Conservation (phyloP, 176 grass and related monocot species). For the Aegilops tauschii region DNA sequence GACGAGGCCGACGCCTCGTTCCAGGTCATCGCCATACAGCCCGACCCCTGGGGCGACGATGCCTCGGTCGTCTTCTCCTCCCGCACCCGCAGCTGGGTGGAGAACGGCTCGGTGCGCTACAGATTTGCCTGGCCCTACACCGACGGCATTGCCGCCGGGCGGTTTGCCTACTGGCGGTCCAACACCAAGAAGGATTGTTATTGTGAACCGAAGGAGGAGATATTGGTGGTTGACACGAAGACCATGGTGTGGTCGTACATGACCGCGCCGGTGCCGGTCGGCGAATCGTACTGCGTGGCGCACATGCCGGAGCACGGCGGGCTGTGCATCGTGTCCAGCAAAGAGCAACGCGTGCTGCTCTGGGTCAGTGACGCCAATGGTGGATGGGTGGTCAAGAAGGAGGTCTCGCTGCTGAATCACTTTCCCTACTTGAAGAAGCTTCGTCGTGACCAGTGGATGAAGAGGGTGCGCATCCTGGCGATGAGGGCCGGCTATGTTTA, state of each 20-base stretch:
- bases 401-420: background rate
- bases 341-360: slow-evolving; percentile 23
- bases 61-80: background rate
- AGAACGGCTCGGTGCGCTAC: background rate
- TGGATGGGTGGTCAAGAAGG: slow-evolving; percentile 16
- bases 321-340: slow-evolving; percentile 30
- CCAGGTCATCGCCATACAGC: background rate
- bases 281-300: slow-evolving; percentile 7
- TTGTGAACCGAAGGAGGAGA: background rate
- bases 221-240: slow-evolving; percentile 11
- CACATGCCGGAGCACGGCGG: slow-evolving; percentile 24
- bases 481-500: slow-evolving; percentile 15
- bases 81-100: background rate
- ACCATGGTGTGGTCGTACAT: slow-evolving; percentile 24
- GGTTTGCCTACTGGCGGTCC: background rate
- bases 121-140: background rate
- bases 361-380: background rate
- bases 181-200: background rate
- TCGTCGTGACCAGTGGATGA: slow-evolving; percentile 22
- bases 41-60: background rate
- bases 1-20: slow-evolving; percentile 28
- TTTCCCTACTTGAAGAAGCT: slow-evolving; percentile 3
- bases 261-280: background rate
- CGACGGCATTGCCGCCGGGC: slow-evolving; percentile 13
- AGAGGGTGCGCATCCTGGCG: slow-evolving; percentile 18